Evolutionary conservation across 1,139 yeast species (phyloP).

Genomic region (Pneumocystis murina): DNA sequence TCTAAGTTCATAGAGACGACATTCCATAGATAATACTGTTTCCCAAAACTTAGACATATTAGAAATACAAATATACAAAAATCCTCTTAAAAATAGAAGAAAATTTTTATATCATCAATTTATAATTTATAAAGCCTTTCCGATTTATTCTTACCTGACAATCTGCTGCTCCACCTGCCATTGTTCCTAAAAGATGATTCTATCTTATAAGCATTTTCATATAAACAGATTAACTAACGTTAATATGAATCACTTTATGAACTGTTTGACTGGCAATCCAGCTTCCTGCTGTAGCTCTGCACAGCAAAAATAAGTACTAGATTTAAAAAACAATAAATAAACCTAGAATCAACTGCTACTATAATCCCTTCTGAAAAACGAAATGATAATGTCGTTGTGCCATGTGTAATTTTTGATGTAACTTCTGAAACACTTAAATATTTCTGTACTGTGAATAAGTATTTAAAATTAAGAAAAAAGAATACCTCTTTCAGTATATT

Average conservation of each 20-base stretch:
- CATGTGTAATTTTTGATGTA: constrained; percentile 92
- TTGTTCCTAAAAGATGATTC: constrained; percentile 59
- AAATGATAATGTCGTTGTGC: constrained; percentile 94
- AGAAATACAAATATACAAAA: not conserved
- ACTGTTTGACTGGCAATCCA: constrained; percentile 99
- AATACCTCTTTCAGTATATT: too few relatives aligned
- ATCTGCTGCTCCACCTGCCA: constrained; percentile 99
- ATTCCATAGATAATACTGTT: constrained; percentile 94
- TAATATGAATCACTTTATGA: constrained; percentile 90
- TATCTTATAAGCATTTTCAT: not conserved
- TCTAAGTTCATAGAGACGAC: constrained; percentile 85
- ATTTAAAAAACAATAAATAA: not conserved
- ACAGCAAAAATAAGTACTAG: not conserved
- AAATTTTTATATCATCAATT: too few relatives aligned
- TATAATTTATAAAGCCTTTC: too few relatives aligned
- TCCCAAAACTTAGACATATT: constrained; percentile 53
- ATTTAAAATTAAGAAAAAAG: too few relatives aligned
- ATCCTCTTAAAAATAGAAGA: not conserved
- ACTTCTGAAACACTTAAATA: constrained; percentile 46
- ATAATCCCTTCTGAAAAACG: constrained; percentile 90
- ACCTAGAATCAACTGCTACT: constrained; percentile 10
- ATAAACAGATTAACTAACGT: constrained; percentile 40
- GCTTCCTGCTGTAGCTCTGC: constrained; percentile 90
- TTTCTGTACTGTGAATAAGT: too few relatives aligned
- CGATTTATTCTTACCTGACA: constrained; percentile 39